phyloP scores from a whole-genome alignment of 176 grass and related monocot genomes.

The Oropetium thomaeum region DNA sequence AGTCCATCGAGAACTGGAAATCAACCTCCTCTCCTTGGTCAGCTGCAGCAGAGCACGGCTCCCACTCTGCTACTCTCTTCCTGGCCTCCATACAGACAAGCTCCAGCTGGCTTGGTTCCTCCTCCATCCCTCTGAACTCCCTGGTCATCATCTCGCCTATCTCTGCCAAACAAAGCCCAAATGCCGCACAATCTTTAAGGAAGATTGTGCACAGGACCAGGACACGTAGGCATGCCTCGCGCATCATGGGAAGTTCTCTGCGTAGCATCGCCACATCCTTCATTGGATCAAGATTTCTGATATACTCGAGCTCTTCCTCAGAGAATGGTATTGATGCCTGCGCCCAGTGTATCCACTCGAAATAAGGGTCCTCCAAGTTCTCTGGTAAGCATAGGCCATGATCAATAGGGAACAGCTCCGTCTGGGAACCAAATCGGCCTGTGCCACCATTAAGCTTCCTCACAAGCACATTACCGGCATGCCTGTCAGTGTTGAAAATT shows the following conservation, averaged over 20 bases:
- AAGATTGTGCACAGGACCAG: conserved; percentile 61
- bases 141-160: conserved; percentile 76
- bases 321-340: conserved; percentile 62
- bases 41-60: conserved; percentile 17
- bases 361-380: conserved; percentile 76
- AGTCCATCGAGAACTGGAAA: conserved; percentile 55
- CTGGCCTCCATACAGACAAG: conserved; percentile 64
- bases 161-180: conserved; percentile 61
- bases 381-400: conserved; percentile 70
- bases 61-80: conserved; percentile 49
- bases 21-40: conserved; percentile 47
- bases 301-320: conserved; percentile 68
- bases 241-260: conserved; percentile 57
- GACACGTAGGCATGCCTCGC: conserved; percentile 56
- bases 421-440: conserved; percentile 58
- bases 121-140: conserved; percentile 59
- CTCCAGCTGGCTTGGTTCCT: conserved; percentile 65
- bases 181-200: conserved; percentile 58
- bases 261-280: conserved; percentile 52
- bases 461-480: conserved; percentile 76
- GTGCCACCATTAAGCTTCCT: conserved; percentile 51
- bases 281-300: conserved; percentile 48
- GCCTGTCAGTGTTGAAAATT: conserved; percentile 86
- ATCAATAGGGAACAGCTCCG: conserved; percentile 76
- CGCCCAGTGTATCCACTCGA: conserved; percentile 76